Conservation (phyloP, 163 green algal genomes). For the Scenedesmus sp. region DNA sequence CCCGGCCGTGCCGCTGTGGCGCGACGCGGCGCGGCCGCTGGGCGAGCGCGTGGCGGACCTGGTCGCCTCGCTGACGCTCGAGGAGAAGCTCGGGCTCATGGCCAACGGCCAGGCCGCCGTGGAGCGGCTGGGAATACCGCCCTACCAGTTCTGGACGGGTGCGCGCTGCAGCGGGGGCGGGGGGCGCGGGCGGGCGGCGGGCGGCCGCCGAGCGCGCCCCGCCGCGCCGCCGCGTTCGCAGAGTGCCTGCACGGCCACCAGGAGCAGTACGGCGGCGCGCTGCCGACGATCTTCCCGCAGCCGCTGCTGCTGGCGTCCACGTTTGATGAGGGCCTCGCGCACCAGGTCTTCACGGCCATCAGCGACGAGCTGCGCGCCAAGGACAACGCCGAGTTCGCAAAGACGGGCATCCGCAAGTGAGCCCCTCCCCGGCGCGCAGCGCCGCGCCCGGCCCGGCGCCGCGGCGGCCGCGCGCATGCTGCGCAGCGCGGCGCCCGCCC, state of each 20-base stretch:
- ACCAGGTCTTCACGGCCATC: constrained; percentile 46
- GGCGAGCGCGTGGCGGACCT: constrained; percentile 27
- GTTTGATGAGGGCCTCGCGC: constrained; percentile 51
- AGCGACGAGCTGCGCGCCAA: constrained; percentile 58
- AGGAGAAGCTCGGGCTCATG: constrained; percentile 54
- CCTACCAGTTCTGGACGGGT: constrained; percentile 55
- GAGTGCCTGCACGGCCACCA: constrained; percentile 60
- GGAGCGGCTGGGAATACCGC: constrained; percentile 35
- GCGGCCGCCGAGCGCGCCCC: too few relatives aligned
- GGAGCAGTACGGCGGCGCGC: background rate
- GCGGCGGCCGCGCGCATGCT: too few relatives aligned
- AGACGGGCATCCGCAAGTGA: constrained; percentile 4
- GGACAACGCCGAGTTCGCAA: constrained; percentile 46
- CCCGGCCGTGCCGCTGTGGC: constrained; percentile 10
- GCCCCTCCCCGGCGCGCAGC: too few relatives aligned
- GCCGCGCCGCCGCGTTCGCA: background rate
- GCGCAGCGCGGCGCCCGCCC: too few relatives aligned
- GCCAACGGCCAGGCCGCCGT: constrained; percentile 40
- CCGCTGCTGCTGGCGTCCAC: constrained; percentile 56
- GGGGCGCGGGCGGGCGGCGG: too few relatives aligned
- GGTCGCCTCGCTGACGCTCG: constrained; percentile 38
- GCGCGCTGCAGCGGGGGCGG: background rate
- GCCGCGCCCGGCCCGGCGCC: too few relatives aligned
- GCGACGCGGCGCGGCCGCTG: background rate
- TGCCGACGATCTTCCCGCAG: constrained; percentile 57